phyloP scores from a whole-genome alignment of 2,329 filamentous ascomycete genomes.

The Cladophialophora bantiana region DNA sequence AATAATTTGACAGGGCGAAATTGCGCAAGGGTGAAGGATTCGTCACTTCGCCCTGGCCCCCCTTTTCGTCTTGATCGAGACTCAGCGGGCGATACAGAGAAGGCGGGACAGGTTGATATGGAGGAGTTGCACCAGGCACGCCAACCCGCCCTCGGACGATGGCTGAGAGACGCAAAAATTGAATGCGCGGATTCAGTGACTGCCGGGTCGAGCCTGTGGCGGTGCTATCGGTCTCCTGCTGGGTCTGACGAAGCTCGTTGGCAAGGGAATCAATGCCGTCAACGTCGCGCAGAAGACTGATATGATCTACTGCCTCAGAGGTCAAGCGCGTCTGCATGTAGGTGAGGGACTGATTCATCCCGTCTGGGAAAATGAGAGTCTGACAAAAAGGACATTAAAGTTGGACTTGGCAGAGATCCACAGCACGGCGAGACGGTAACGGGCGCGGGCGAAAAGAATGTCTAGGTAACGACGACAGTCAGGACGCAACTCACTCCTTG shows the following conservation, averaged over 20 bases:
- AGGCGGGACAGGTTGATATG: constrained; percentile 37
- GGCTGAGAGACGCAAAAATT: constrained; percentile 37
- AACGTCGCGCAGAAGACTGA: constrained; percentile 38
- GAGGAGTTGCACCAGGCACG: constrained; percentile 37
- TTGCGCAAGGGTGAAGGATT: constrained; percentile 38
- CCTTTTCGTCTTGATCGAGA: constrained; percentile 24
- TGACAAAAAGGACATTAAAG: constrained; percentile 25
- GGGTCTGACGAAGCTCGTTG: constrained; percentile 31
- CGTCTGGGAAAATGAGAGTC: constrained; percentile 27
- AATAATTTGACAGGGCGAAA: constrained; percentile 33
- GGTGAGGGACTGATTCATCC: constrained; percentile 29
- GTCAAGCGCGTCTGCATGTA: constrained; percentile 37
- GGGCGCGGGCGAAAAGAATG: neutral
- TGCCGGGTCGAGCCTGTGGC: constrained; percentile 18
- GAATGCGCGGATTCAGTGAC: constrained; percentile 35
- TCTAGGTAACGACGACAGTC: neutral
- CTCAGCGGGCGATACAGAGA: constrained; percentile 31
- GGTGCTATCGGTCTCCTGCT: constrained; percentile 32
- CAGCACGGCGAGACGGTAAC: neutral
- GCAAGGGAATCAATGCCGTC: constrained; percentile 31
- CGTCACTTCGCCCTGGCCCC: neutral
- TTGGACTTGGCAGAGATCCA: constrained; percentile 28
- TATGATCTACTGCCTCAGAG: constrained; percentile 29
- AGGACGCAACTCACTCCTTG: neutral
- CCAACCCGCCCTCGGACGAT: constrained; percentile 32